Percentiles rank a stretch among this genome's conserved stretches.
Conservation (phyloP, 441 rosid genomes). For the Adansonia gregorii region DNA sequence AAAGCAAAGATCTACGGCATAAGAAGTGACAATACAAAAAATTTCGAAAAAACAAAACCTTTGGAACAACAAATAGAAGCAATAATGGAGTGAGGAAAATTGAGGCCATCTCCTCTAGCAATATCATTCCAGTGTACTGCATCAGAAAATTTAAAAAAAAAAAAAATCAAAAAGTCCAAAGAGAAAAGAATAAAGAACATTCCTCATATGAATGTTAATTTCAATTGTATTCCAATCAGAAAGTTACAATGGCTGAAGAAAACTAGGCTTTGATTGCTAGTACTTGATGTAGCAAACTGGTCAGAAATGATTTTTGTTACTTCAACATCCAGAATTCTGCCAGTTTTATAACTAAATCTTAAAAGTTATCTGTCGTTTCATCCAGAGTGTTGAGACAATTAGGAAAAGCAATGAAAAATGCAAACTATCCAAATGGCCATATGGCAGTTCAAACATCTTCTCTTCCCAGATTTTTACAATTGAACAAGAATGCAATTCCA, state of each 20-base stretch:
- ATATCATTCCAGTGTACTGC: conserved; percentile 97
- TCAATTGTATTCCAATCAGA: background rate
- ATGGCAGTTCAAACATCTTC: background rate
- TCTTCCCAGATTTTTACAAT: background rate
- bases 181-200: background rate
- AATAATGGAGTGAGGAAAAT: conserved; percentile 93
- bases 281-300: background rate
- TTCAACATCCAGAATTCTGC: background rate
- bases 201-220: background rate
- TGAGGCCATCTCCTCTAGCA: conserved; percentile 96
- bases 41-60: conserved; percentile 48
- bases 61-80: conserved; percentile 85
- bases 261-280: background rate
- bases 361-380: background rate
- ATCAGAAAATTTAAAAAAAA: conserved; percentile 24
- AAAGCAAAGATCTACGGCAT: conserved; percentile 16
- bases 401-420: background rate
- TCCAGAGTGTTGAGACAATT: background rate
- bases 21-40: conserved; percentile 9
- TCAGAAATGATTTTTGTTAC: background rate
- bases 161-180: conserved; percentile 13
- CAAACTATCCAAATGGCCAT: background rate
- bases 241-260: background rate
- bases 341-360: background rate
- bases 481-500: background rate